A percentile compares a stretch with the other conserved stretches of the same genome.
phyloP scores from a whole-genome alignment of 306 rosid genomes.

The Cucurbita pepo region DNA sequence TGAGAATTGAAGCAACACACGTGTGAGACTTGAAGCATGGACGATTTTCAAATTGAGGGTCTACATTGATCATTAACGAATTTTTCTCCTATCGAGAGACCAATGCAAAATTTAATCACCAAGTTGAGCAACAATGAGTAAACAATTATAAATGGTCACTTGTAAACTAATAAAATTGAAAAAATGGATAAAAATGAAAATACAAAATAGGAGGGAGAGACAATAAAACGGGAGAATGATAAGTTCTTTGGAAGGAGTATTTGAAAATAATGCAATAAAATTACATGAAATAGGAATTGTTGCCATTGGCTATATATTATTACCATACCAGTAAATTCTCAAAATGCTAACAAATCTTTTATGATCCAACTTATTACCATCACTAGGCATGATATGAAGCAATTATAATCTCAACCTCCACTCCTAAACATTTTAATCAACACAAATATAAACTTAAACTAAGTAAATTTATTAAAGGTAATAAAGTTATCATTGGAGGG shows the following conservation, averaged over 20 bases:
- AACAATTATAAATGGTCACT: too few species aligned
- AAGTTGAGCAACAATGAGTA: too few species aligned
- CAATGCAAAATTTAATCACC: too few species aligned
- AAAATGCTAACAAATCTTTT: not conserved
- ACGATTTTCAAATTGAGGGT: too few species aligned
- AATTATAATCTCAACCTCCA: not conserved
- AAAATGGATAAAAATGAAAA: too few species aligned
- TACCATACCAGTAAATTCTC: not conserved
- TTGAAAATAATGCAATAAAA: not conserved
- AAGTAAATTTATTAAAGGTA: not conserved
- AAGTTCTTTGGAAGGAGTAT: not conserved
- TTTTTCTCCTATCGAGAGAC: too few species aligned
- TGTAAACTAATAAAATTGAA: too few species aligned
- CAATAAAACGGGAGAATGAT: too few species aligned
- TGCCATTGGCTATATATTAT: not conserved
- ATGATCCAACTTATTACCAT: not conserved
- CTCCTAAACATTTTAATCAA: not conserved
- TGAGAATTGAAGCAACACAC: too few species aligned
- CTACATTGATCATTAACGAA: too few species aligned
- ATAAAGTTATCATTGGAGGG: not conserved
- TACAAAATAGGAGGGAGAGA: too few species aligned
- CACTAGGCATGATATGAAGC: not conserved
- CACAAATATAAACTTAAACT: not conserved
- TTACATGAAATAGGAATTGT: not conserved
- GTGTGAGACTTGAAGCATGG: too few species aligned